Percentiles rank a stretch among this genome's conserved stretches.
Conservation (phyloP, 768 basidiomycete species). For the Pleurotus ostreatus region DNA sequence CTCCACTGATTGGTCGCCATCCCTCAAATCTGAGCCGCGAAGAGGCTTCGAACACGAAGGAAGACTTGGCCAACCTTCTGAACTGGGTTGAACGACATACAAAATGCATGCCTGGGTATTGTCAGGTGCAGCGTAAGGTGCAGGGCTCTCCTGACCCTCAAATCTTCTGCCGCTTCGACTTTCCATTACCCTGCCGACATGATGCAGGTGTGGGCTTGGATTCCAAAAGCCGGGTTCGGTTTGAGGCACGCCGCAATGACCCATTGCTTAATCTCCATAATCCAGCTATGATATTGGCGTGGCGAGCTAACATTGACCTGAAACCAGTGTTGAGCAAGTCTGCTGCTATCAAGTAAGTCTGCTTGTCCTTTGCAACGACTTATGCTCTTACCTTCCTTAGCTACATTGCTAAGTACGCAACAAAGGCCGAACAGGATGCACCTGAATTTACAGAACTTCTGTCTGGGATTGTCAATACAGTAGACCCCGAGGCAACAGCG, state of each 20-base stretch:
- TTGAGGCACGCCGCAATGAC: constrained; percentile 13
- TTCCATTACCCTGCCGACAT: constrained; percentile 13
- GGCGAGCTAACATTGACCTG: constrained; percentile 21
- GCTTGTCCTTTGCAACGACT: too few species aligned
- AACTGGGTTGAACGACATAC: constrained; percentile 20
- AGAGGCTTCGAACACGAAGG: constrained; percentile 14
- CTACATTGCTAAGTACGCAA: constrained; percentile 11
- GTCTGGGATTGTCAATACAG: neutral
- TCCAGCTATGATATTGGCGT: constrained; percentile 15
- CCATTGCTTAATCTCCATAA: constrained; percentile 16
- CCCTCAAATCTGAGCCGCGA: constrained; percentile 2
- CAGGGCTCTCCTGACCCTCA: constrained; percentile 2
- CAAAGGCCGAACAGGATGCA: constrained; percentile 10
- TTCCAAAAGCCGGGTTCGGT: too few species aligned
- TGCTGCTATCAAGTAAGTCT: constrained; percentile 13
- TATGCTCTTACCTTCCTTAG: too few species aligned
- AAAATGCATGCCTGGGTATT: constrained; percentile 21
- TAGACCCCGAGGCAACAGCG: constrained; percentile 9
- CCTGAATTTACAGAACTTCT: constrained; percentile 16
- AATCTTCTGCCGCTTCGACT: constrained; percentile 17
- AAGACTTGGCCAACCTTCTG: constrained; percentile 19
- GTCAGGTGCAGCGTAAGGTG: constrained; percentile 15
- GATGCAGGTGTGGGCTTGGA: too few species aligned
- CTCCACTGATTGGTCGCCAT: neutral
- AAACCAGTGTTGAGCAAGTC: constrained; percentile 14